A percentile compares a stretch with the other conserved stretches of the same genome.
These are phyloP conservation scores for Pythium phragmiticola DNA, from an alignment of 352 stramenopile genomes.

Conservation along the genomic window DNA sequence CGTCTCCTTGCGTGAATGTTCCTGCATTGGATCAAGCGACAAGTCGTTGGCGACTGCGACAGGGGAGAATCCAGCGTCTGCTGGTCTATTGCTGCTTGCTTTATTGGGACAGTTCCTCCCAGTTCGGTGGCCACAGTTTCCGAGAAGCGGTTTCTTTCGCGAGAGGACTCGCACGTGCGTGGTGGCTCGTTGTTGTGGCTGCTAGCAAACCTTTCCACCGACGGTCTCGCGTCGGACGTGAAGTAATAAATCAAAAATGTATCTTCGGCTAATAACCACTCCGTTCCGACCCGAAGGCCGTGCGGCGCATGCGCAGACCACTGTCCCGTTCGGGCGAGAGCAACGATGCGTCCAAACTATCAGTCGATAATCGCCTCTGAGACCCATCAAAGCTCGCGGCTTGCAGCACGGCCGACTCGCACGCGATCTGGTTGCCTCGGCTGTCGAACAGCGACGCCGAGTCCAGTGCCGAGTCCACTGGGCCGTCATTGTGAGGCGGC, in stretches of 20 bases:
- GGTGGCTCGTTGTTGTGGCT: too few relatives aligned
- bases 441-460: conserved; percentile 18
- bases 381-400: conserved; percentile 14
- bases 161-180: conserved; percentile 18
- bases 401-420: conserved; percentile 24
- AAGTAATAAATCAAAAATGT: conserved; percentile 17
- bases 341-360: conserved; percentile 24
- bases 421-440: conserved; percentile 22
- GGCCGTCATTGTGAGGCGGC: conserved; percentile 24
- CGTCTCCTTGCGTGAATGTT: conserved; percentile 18
- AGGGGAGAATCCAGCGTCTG: neutral
- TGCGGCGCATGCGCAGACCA: neutral
- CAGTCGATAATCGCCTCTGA: conserved; percentile 15
- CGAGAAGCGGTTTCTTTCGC: conserved; percentile 4
- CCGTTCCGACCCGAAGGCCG: conserved; percentile 9
- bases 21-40: conserved; percentile 20
- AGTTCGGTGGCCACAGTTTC: conserved; percentile 6
- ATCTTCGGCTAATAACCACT: neutral
- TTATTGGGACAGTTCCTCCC: neutral
- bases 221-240: neutral
- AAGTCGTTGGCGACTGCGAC: neutral
- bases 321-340: neutral
- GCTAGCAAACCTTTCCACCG: neutral
- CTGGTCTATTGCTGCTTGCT: neutral
- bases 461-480: conserved; percentile 24